These are phyloP conservation scores for Rubia tinctorum DNA, from an alignment of 305 asterid species.

Conservation along the genomic window DNA sequence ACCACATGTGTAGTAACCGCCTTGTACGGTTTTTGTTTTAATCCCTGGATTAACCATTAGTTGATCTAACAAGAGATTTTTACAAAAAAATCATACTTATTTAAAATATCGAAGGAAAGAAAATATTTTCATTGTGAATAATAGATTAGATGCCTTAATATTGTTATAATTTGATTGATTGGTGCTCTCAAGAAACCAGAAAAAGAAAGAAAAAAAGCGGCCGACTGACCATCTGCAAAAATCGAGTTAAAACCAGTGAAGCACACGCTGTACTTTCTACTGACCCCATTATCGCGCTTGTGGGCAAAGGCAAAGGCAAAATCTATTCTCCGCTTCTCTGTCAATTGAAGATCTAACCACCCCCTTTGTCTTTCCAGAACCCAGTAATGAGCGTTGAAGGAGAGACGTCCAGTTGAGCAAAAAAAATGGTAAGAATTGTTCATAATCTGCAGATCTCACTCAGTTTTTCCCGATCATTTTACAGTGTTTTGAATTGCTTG, in stretches of 20 bases:
- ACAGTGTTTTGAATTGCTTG: constrained; percentile 3
- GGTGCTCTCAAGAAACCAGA: neutral
- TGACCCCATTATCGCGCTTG: neutral
- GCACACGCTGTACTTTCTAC: neutral
- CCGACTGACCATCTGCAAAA: neutral
- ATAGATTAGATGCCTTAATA: too few relatives aligned
- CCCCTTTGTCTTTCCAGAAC: neutral
- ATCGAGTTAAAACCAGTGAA: neutral
- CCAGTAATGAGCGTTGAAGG: neutral
- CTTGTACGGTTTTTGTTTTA: too few relatives aligned
- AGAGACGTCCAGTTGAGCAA: neutral
- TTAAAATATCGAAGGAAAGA: neutral
- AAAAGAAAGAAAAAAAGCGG: neutral
- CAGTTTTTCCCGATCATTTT: neutral
- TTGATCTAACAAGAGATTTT: too few relatives aligned
- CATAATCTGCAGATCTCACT: neutral
- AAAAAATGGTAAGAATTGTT: constrained; percentile 2
- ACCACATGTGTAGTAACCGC: too few relatives aligned
- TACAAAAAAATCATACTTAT: too few relatives aligned
- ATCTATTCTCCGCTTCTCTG: neutral
- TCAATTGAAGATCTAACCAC: constrained; percentile 6
- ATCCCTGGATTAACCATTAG: too few relatives aligned
- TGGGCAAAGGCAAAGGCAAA: neutral
- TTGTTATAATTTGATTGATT: neutral
- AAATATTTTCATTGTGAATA: too few relatives aligned